Evolutionary conservation across 768 basidiomycete genomes (phyloP).

Genomic region (Leccinum olivaceopallidum): DNA sequence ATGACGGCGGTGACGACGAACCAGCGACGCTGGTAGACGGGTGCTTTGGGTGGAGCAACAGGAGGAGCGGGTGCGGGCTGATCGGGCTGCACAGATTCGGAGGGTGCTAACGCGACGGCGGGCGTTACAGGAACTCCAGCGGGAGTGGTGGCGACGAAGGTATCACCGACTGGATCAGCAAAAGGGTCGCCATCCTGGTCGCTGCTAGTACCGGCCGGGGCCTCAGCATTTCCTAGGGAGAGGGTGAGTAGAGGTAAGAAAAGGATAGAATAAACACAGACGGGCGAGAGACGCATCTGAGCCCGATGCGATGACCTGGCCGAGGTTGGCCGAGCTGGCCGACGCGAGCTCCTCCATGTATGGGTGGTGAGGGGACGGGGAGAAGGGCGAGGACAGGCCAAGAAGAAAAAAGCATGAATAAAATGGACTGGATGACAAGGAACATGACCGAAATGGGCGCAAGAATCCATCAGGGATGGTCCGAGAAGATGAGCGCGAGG

Average conservation of each 20-base stretch:
- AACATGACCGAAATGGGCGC: background rate
- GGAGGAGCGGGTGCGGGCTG: slow-evolving; percentile 2
- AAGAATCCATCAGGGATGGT: background rate
- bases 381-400: background rate
- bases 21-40: slow-evolving; percentile 62
- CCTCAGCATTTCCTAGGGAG: slow-evolving; percentile 11
- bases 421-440: background rate
- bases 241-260: background rate
- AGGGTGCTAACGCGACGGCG: background rate
- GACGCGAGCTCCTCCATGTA: slow-evolving; percentile 3
- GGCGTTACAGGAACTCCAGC: slow-evolving; percentile 1
- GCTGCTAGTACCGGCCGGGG: slow-evolving; percentile 3
- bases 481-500: background rate
- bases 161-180: slow-evolving; percentile 13
- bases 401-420: background rate
- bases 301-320: slow-evolving; percentile 1
- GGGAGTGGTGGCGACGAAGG: slow-evolving; percentile 11
- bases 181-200: slow-evolving; percentile 7
- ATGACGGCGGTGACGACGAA: slow-evolving; percentile 63
- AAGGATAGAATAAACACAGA: background rate
- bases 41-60: slow-evolving; percentile 25
- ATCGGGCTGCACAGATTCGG: background rate
- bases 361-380: background rate
- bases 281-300: slow-evolving; percentile 20
- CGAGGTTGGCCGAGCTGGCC: background rate